A percentile compares a stretch with the other conserved stretches of the same genome.
Conservation (phyloP, 345 rosid genomes). For the Rubroshorea leprosula region DNA sequence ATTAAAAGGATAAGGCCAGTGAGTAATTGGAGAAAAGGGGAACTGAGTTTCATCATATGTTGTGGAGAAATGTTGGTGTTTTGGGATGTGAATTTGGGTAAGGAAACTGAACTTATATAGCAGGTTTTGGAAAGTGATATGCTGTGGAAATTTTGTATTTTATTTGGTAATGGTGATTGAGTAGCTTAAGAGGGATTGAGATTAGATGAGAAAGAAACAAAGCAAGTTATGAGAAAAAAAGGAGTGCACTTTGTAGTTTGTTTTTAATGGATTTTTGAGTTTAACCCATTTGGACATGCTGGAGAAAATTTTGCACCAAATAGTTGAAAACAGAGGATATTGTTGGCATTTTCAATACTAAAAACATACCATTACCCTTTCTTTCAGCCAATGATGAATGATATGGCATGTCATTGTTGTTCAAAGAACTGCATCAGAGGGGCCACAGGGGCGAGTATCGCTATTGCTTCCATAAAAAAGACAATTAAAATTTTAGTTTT, state of each 20-base stretch:
- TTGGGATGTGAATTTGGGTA: slow-evolving; percentile 7
- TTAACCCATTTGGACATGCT: no score
- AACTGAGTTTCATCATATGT: slow-evolving; percentile 15
- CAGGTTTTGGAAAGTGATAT: slow-evolving; percentile 17
- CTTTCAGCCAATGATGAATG: no score
- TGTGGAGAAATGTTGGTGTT: neutral
- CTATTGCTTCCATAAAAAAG: no score
- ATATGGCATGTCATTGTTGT: no score
- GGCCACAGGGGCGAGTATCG: no score
- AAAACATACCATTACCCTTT: no score
- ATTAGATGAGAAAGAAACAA: slow-evolving; percentile 35
- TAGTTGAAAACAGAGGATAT: no score
- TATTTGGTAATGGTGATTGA: slow-evolving; percentile 23
- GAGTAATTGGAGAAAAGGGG: slow-evolving; percentile 13
- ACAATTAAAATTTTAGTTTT: no score
- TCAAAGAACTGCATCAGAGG: no score
- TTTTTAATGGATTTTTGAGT: no score
- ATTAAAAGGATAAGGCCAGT: slow-evolving; percentile 26
- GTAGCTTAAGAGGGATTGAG: slow-evolving; percentile 57
- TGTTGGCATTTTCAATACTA: no score
- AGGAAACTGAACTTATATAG: slow-evolving; percentile 22
- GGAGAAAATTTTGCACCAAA: neutral
- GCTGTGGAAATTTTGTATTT: neutral
- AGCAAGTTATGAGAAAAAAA: slow-evolving; percentile 33
- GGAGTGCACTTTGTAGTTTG: neutral